Base-by-base conservation (phyloP, 228 moss, liverwort and hornwort species). In the Sphagnum fallax region DNA sequence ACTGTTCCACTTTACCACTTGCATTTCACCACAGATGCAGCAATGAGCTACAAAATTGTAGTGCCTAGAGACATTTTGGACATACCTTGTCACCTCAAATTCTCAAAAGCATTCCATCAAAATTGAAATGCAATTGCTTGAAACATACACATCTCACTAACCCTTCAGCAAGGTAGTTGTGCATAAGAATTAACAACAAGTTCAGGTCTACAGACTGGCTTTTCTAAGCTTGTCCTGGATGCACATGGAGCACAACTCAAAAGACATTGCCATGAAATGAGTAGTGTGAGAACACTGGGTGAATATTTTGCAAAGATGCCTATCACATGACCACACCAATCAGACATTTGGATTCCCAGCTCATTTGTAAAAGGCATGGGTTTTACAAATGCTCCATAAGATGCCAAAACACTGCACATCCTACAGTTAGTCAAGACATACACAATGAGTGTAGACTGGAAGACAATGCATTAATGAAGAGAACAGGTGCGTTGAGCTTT, bases 281-380 rank as follows among this genome's bases (percentile, higher is more conserved):
- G 32, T 32, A 32, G 32, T 32, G 32, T 3, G 2, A 32, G 32
- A 32, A 32, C 2, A 2, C 32, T 32, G 32, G 32, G 32, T 32
- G 32, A 32, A 32, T 32, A 32, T 32, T 32, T 32, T 32, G 32
- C 32, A 32, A 32, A 32, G 32, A 32, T 32, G 32, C 15, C 52
- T 49, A 52, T 52, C 66, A 8, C 66, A 51, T 15, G 66, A 51
- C 4, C 52, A 51, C 51, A 66, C 66, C 95, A 52, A 92, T 77
- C 72, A 95, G 75, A n/a, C 91, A 95, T 95, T 70, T 92, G 90
- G 53, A 95, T 76, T 58, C 95, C 95, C 15, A 95, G 74, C 86
- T 95, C 95, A 73, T 95, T 95, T 6, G 95, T 79, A 78, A 69
- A 92, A 16, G 75, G 89, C 90, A 91, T 86, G 7, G 81, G 90